Evolutionary conservation across 2,329 filamentous ascomycete genomes (phyloP).

Genomic region (Neonectria coccinea): DNA sequence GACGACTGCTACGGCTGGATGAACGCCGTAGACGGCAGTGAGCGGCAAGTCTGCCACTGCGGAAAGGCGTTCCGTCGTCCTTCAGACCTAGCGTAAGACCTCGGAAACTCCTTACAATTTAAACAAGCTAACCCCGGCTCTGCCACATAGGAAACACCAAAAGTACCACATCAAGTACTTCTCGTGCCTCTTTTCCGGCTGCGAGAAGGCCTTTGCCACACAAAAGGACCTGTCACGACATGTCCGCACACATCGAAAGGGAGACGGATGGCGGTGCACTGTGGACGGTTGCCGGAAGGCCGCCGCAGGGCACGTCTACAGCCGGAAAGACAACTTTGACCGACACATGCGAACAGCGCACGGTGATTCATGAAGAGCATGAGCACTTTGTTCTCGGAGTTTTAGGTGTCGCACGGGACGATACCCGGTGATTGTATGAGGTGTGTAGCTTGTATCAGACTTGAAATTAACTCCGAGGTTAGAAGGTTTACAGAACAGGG

Average conservation of each 20-base stretch:
- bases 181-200: slow-evolving; percentile 42
- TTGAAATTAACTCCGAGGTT: background rate
- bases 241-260: slow-evolving; percentile 44
- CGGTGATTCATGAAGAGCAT: slow-evolving; percentile 40
- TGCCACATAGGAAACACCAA: slow-evolving; percentile 41
- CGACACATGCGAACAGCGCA: slow-evolving; percentile 46
- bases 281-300: slow-evolving; percentile 46
- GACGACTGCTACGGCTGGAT: slow-evolving; percentile 38
- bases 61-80: slow-evolving; percentile 44
- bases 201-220: slow-evolving; percentile 44
- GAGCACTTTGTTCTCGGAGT: slow-evolving; percentile 16
- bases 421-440: background rate
- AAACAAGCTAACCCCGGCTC: slow-evolving; percentile 20
- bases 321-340: slow-evolving; percentile 46
- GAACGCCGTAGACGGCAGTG: slow-evolving; percentile 26
- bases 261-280: slow-evolving; percentile 43
- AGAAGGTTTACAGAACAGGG: background rate
- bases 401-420: background rate
- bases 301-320: slow-evolving; percentile 44
- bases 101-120: background rate
- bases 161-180: slow-evolving; percentile 47
- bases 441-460: background rate
- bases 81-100: slow-evolving; percentile 44
- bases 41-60: slow-evolving; percentile 40
- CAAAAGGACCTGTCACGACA: slow-evolving; percentile 45